Evolutionary conservation across 352 stramenopile species (phyloP).

Genomic region (Phytophthora megakarya): DNA sequence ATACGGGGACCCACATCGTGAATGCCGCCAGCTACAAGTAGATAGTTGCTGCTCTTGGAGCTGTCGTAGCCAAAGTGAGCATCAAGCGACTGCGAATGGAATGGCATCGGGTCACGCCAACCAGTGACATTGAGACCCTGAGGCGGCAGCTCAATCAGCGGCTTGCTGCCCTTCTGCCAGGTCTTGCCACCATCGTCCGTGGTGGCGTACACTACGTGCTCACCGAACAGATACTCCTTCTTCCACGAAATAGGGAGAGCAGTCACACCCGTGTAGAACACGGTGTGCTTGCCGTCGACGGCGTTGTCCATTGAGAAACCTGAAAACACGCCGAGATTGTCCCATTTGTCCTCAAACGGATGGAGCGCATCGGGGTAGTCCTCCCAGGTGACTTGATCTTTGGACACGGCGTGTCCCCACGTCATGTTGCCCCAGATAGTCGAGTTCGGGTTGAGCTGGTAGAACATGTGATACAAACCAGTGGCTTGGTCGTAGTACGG

Average conservation of each 20-base stretch:
- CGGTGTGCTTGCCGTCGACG: conserved; percentile 63
- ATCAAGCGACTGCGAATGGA: conserved; percentile 64
- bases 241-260: conserved; percentile 55
- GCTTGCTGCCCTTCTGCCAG: conserved; percentile 62
- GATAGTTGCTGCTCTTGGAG: conserved; percentile 50
- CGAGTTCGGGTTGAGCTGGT: conserved; percentile 66
- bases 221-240: conserved; percentile 58
- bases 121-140: conserved; percentile 60
- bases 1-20: conserved; percentile 59
- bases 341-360: conserved; percentile 62
- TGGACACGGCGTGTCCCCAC: conserved; percentile 75
- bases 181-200: conserved; percentile 60
- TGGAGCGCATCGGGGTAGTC: conserved; percentile 67
- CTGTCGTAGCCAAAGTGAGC: conserved; percentile 34
- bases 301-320: conserved; percentile 64
- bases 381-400: conserved; percentile 72
- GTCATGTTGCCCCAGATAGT: conserved; percentile 76
- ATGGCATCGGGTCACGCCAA: conserved; percentile 67
- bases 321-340: conserved; percentile 76
- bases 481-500: conserved; percentile 72
- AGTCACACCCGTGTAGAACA: conserved; percentile 71
- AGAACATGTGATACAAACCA: conserved; percentile 80
- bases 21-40: conserved; percentile 62
- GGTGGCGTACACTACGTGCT: conserved; percentile 72
- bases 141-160: conserved; percentile 53